Percentiles rank a stretch among this genome's conserved stretches.
These are phyloP conservation scores for Aphanomyces astaci DNA, from an alignment of 352 stramenopile genomes.

Conservation along the genomic window DNA sequence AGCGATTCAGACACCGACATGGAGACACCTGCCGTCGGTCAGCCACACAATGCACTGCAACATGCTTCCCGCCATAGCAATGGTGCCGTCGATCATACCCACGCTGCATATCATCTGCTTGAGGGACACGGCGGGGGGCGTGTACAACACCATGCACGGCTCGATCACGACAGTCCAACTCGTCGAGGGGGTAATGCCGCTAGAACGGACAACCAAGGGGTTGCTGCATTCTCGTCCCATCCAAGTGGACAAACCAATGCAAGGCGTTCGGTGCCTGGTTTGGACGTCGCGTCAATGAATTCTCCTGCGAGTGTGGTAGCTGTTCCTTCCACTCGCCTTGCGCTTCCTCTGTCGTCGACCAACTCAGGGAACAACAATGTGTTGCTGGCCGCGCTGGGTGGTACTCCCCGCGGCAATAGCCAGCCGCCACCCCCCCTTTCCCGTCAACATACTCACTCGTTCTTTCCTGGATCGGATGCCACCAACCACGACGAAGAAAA, in stretches of 20 bases:
- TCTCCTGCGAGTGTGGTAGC: too few relatives aligned
- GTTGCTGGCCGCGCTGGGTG: not conserved
- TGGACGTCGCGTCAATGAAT: too few relatives aligned
- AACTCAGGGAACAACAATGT: constrained; percentile 7
- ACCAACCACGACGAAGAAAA: not conserved
- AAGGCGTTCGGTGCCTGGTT: too few relatives aligned
- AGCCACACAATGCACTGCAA: too few relatives aligned
- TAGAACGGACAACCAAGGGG: too few relatives aligned
- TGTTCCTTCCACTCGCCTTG: too few relatives aligned
- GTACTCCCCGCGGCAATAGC: constrained; percentile 2
- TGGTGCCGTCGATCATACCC: not conserved
- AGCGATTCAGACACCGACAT: constrained; percentile 8
- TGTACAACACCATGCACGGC: not conserved
- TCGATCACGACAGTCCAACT: not conserved
- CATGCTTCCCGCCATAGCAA: too few relatives aligned
- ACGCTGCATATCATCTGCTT: not conserved
- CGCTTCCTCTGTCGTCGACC: too few relatives aligned
- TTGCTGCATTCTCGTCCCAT: too few relatives aligned
- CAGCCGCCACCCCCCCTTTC: not conserved
- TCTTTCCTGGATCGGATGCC: not conserved
- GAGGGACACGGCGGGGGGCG: not conserved
- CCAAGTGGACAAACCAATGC: too few relatives aligned
- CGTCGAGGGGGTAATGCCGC: too few relatives aligned
- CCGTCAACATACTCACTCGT: not conserved
- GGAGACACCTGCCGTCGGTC: not conserved